These are phyloP conservation scores for Craspedostauros australis DNA, from an alignment of 108 stramenopile genomes.

Conservation along the genomic window DNA sequence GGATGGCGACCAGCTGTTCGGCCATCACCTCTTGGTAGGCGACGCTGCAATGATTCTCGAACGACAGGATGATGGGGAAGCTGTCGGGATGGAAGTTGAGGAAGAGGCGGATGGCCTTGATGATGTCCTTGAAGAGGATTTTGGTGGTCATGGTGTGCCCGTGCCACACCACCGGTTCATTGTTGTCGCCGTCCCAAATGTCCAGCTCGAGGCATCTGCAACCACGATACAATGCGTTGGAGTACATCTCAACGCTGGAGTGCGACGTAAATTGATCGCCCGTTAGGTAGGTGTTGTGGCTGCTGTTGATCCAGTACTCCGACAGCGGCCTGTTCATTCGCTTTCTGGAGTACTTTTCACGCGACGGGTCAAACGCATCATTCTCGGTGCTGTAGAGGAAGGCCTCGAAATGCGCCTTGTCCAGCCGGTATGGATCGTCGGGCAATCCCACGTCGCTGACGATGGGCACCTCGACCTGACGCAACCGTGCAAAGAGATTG, in stretches of 20 bases:
- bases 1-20: slow-evolving; percentile 38
- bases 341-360: slow-evolving; percentile 30
- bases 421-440: slow-evolving; percentile 40
- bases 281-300: slow-evolving; percentile 96
- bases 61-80: slow-evolving; percentile 88
- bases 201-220: slow-evolving; percentile 96
- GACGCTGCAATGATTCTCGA: slow-evolving; percentile 95
- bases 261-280: slow-evolving; percentile 91
- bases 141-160: slow-evolving; percentile 90
- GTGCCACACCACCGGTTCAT: slow-evolving; percentile 88
- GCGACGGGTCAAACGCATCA: slow-evolving; percentile 67
- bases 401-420: slow-evolving; percentile 65
- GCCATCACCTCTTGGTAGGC: slow-evolving; percentile 90
- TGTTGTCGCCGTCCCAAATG: slow-evolving; percentile 83
- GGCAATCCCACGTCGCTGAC: slow-evolving; percentile 16
- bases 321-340: slow-evolving; percentile 78
- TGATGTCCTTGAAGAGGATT: slow-evolving; percentile 80
- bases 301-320: slow-evolving; percentile 91
- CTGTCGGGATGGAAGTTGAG: slow-evolving; percentile 66
- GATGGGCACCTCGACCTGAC: slow-evolving; percentile 52
- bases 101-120: slow-evolving; percentile 72
- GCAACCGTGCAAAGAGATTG: slow-evolving; percentile 48
- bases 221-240: slow-evolving; percentile 79
- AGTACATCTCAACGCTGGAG: slow-evolving; percentile 80
- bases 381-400: slow-evolving; percentile 51